Evolutionary conservation across 352 stramenopile genomes (phyloP), one percentile per base, ranked within the genome.

Genomic region (Phytophthora brassicae): DNA sequence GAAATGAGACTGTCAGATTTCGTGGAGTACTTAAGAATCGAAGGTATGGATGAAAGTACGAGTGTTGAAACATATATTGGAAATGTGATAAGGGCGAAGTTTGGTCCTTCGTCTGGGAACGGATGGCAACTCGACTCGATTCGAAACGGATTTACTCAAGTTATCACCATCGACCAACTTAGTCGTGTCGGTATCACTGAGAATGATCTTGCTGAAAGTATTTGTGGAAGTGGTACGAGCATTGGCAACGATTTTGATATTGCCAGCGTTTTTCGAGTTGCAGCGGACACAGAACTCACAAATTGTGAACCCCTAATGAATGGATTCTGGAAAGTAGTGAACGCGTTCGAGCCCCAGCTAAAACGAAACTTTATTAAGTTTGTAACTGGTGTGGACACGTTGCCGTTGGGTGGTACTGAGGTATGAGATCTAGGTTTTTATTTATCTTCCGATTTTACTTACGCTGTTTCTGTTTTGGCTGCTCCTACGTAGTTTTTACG

Each of bases 361-460:
- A 89, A 92, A 62, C 75, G 81, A 12, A 80, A 84, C 24, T 66
- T 89, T 7, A 59, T 92, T 54, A 88, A 90, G 58, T 92, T 92
- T 56, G 75, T 92, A 56, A 89, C 81, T 6, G 83, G 83, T 3
- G 75, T 89, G 8, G 81, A 86, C 23, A 87, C 79, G 2, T 23
- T 92, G 20, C 83, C 83, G 0, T 58, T 89, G 17, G 23, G 69
- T n/a, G 79, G 79, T 31, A 86, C 75, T 4, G 83, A 92, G 73
- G 83, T 92, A 68, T 19, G 66, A n/a, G n/a, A n/a, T n/a, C n/a
- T n/a, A n/a, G n/a, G n/a, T n/a, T n/a, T 13, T 16, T 17, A 39
- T 13, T 39, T n/a, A 8, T 31, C 8, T 4, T 31, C 4, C 8
- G 26, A 31, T 31, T 31, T 31, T 63, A 64, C 45, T 56, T 4